phyloP scores from a whole-genome alignment of 2,329 filamentous ascomycete genomes.

The Stenocarpella maydis region DNA sequence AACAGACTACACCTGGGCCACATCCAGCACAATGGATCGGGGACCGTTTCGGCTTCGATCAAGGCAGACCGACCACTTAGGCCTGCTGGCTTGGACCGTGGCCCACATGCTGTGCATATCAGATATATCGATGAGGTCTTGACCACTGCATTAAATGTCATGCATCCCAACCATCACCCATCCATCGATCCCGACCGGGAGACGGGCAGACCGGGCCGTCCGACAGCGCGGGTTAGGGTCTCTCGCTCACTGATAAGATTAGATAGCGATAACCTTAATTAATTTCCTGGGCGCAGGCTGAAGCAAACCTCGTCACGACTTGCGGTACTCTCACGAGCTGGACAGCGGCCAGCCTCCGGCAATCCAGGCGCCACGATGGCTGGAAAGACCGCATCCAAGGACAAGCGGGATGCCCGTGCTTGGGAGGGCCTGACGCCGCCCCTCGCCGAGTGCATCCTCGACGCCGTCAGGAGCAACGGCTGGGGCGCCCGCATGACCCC shows the following conservation, averaged over 20 bases:
- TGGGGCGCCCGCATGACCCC: conserved; percentile 84
- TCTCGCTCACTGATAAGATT: background rate
- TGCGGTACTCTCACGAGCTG: background rate
- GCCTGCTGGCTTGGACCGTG: no score
- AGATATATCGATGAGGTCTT: background rate
- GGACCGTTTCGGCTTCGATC: no score
- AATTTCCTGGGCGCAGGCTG: background rate
- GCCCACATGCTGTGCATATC: background rate
- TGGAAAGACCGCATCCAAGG: conserved; percentile 42
- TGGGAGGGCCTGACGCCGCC: conserved; percentile 77
- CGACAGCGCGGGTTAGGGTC: background rate
- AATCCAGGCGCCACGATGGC: conserved; percentile 41
- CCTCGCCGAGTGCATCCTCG: conserved; percentile 83
- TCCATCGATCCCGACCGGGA: background rate
- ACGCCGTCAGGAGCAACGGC: conserved; percentile 78
- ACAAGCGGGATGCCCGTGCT: conserved; percentile 58
- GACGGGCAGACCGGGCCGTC: background rate
- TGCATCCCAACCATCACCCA: background rate
- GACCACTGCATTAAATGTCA: background rate
- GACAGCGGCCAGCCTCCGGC: background rate
- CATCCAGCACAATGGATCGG: no score
- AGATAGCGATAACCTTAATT: conserved; percentile 34
- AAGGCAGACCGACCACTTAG: background rate
- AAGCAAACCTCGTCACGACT: background rate
- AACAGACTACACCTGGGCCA: no score